Evolutionary conservation across 805 yeast genomes (phyloP).

Genomic region (Teunomyces funiuensis): DNA sequence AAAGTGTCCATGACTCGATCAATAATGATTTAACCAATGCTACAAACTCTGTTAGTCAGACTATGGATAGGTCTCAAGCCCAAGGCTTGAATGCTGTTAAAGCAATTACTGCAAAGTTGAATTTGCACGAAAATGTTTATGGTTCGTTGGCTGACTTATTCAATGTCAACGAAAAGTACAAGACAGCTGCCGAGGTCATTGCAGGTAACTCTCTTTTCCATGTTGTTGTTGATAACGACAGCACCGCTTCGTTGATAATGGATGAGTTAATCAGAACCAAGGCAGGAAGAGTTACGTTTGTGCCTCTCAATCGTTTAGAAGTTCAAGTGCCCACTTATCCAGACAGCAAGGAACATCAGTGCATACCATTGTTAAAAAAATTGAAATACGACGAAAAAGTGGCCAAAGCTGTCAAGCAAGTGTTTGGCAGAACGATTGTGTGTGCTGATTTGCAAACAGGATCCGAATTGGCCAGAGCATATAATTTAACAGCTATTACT

Average conservation of each 20-base stretch:
- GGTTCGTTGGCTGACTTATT: slow-evolving; percentile 89
- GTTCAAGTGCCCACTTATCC: slow-evolving; percentile 53
- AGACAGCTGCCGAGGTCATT: slow-evolving; percentile 81
- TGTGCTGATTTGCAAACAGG: slow-evolving; percentile 70
- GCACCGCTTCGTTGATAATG: slow-evolving; percentile 77
- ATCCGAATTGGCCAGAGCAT: slow-evolving; percentile 59
- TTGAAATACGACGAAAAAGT: slow-evolving; percentile 58
- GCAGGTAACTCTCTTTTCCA: slow-evolving; percentile 87
- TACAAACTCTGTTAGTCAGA: slow-evolving; percentile 61
- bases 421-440: slow-evolving; percentile 80
- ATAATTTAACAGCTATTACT: slow-evolving; percentile 74
- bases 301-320: slow-evolving; percentile 76
- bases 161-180: slow-evolving; percentile 76
- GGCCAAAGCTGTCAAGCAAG: slow-evolving; percentile 68
- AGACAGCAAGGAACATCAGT: slow-evolving; percentile 51
- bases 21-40: slow-evolving; percentile 56
- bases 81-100: slow-evolving; percentile 70
- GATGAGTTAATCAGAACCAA: slow-evolving; percentile 67
- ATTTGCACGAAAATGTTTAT: slow-evolving; percentile 59
- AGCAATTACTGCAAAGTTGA: slow-evolving; percentile 58
- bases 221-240: slow-evolving; percentile 85
- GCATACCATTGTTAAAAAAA: slow-evolving; percentile 76
- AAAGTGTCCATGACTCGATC: slow-evolving; percentile 55
- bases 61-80: slow-evolving; percentile 72
- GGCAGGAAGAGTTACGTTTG: slow-evolving; percentile 85